These are phyloP conservation scores for Coemansia sp. DNA, from an alignment of 192 early-diverging fungal genomes.

Conservation along the genomic window DNA sequence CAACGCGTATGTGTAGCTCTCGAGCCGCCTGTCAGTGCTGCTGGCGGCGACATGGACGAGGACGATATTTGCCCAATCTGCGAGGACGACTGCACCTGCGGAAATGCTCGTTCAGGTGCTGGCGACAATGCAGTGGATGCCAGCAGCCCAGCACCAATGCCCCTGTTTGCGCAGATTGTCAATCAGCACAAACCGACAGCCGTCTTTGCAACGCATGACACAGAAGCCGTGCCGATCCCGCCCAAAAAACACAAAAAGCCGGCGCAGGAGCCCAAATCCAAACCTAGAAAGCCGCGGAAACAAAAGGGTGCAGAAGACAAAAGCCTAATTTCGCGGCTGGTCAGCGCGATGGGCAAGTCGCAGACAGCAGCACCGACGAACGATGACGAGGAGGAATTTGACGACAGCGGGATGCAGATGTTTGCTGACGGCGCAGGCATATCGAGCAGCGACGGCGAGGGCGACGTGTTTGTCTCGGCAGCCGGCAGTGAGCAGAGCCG, in stretches of 20 bases:
- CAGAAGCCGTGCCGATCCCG: neutral
- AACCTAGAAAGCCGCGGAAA: slow-evolving; percentile 4
- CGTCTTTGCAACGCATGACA: neutral
- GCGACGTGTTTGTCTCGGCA: slow-evolving; percentile 10
- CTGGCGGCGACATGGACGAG: slow-evolving; percentile 34
- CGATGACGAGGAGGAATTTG: slow-evolving; percentile 9
- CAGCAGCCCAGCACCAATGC: slow-evolving; percentile 14
- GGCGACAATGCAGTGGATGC: neutral
- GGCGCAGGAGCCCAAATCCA: neutral
- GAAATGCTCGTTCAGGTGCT: slow-evolving; percentile 10
- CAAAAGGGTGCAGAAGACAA: slow-evolving; percentile 12
- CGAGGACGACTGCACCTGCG: slow-evolving; percentile 49
- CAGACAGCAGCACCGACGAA: neutral
- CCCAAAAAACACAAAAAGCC: neutral
- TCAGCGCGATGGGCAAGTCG: slow-evolving; percentile 20
- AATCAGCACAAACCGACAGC: neutral
- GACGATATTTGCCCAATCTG: slow-evolving; percentile 53
- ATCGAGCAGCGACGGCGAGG: slow-evolving; percentile 10
- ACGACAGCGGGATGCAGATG: neutral
- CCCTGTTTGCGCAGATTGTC: slow-evolving; percentile 34
- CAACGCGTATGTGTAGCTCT: neutral
- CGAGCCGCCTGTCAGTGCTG: neutral
- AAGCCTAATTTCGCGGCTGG: slow-evolving; percentile 37
- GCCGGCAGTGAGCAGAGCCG: neutral
- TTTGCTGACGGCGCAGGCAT: neutral